Percentiles rank a stretch among this genome's conserved stretches.
Conservation (phyloP, 768 basidiomycete genomes). For the Serpula lacrymans region DNA sequence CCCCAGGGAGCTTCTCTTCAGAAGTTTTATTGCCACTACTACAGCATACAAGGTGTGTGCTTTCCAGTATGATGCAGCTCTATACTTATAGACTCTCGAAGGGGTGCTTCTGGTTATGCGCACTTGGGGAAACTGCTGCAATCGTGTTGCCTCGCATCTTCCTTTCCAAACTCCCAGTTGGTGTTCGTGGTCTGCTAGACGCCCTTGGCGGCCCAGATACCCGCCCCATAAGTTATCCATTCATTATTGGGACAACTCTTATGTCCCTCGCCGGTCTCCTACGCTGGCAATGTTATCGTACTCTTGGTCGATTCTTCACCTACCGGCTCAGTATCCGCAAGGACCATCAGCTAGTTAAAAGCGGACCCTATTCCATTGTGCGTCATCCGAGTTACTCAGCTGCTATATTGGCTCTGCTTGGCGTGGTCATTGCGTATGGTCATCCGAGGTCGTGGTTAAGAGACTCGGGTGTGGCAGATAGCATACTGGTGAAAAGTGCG, state of each 20-base stretch:
- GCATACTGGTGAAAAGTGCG: slow-evolving; percentile 31
- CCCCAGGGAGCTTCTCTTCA: no score
- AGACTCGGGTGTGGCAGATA: slow-evolving; percentile 9
- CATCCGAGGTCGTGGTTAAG: slow-evolving; percentile 10
- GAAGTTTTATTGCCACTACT: no score
- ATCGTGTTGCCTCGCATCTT: no score
- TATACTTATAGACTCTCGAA: no score
- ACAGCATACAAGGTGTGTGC: no score
- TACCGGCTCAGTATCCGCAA: slow-evolving; percentile 12
- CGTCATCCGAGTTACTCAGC: slow-evolving; percentile 19
- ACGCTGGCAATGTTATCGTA: slow-evolving; percentile 15
- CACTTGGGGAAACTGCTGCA: no score
- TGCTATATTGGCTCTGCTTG: background rate
- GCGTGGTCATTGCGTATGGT: slow-evolving; percentile 6
- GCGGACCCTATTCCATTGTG: slow-evolving; percentile 13
- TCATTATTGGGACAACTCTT: slow-evolving; percentile 12
- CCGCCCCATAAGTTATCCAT: slow-evolving; percentile 4
- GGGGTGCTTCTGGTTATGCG: no score
- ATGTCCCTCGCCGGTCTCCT: slow-evolving; percentile 4
- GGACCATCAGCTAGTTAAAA: slow-evolving; percentile 12
- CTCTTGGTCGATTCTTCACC: slow-evolving; percentile 15
- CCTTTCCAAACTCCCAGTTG: no score
- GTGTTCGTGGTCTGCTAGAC: no score
- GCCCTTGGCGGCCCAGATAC: no score
- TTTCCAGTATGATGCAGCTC: no score